Conservation (phyloP, 2,329 filamentous ascomycete species). For the Helotiales sp. region DNA sequence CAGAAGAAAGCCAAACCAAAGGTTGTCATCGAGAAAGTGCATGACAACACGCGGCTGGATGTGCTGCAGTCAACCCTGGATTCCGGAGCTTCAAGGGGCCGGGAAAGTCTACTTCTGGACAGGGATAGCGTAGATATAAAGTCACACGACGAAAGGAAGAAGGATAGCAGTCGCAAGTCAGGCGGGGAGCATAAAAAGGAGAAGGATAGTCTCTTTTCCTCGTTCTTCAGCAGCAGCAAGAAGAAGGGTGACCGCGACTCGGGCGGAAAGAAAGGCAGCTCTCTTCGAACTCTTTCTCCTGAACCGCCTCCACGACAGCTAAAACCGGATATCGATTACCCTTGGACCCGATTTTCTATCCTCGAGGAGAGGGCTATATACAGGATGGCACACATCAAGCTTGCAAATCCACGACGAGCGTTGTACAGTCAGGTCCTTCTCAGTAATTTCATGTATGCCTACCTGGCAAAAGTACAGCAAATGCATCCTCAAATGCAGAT, state of each 20-base stretch:
- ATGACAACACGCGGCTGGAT: constrained; percentile 83
- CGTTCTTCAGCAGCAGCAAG: constrained; percentile 86
- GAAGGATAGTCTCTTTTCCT: constrained; percentile 90
- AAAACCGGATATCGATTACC: constrained; percentile 88
- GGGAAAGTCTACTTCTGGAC: constrained; percentile 83
- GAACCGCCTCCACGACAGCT: constrained; percentile 74
- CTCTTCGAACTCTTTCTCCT: constrained; percentile 73
- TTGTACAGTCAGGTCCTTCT: constrained; percentile 92
- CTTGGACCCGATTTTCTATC: constrained; percentile 93
- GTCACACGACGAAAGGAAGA: constrained; percentile 79
- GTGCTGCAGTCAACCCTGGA: constrained; percentile 88
- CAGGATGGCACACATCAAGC: constrained; percentile 97
- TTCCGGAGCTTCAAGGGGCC: constrained; percentile 57
- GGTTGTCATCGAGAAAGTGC: constrained; percentile 53
- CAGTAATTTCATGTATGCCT: constrained; percentile 99
- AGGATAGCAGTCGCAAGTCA: constrained; percentile 73
- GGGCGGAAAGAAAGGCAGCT: constrained; percentile 70
- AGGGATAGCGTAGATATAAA: constrained; percentile 71
- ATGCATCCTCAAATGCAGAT: constrained; percentile 97
- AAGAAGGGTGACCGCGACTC: constrained; percentile 81
- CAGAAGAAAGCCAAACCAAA: constrained; percentile 69
- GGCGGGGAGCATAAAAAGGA: constrained; percentile 79
- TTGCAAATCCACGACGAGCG: constrained; percentile 92
- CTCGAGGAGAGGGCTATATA: constrained; percentile 97
- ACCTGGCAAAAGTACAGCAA: constrained; percentile 96